A percentile compares a stretch with the other conserved stretches of the same genome.
phyloP scores from a whole-genome alignment of 495 filamentous ascomycete genomes.

The Aspergillus sparsus region DNA sequence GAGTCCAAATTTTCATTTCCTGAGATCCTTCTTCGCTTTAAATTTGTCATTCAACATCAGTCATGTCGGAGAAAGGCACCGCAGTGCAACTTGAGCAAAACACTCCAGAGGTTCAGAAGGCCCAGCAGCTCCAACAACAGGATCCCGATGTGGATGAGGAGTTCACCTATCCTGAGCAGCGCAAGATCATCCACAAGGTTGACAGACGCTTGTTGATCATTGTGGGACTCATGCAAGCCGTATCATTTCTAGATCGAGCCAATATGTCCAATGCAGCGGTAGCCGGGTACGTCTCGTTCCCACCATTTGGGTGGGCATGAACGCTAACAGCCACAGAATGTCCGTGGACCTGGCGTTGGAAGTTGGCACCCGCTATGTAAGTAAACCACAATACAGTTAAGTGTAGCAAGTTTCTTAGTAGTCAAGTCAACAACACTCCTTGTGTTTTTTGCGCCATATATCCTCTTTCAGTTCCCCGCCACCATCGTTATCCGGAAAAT shows the following conservation, averaged over 20 bases:
- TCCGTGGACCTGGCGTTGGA: slow-evolving; percentile 43
- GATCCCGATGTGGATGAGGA: neutral
- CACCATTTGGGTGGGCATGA: too few species aligned
- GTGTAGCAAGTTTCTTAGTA: neutral
- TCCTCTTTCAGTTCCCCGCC: slow-evolving; percentile 55
- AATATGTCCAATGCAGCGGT: neutral
- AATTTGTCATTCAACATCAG: neutral
- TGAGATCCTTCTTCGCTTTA: too few species aligned
- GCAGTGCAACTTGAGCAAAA: neutral
- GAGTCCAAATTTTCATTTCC: too few species aligned
- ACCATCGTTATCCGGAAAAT: slow-evolving; percentile 53
- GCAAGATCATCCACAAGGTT: neutral
- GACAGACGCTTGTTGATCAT: neutral
- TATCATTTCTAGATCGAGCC: neutral
- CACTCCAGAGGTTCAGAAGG: neutral
- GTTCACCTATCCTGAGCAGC: neutral
- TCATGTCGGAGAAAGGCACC: neutral
- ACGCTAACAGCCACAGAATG: slow-evolving; percentile 32
- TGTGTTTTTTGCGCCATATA: slow-evolving; percentile 59
- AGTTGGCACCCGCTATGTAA: slow-evolving; percentile 27
- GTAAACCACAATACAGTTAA: neutral
- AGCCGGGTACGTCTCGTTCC: neutral
- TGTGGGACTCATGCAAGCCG: neutral
- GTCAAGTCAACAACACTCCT: slow-evolving; percentile 49
- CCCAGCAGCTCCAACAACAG: neutral